Evolutionary conservation across 805 yeast species (phyloP), one percentile per base, ranked within the genome.

Genomic region (Lachancea quebecensis): DNA sequence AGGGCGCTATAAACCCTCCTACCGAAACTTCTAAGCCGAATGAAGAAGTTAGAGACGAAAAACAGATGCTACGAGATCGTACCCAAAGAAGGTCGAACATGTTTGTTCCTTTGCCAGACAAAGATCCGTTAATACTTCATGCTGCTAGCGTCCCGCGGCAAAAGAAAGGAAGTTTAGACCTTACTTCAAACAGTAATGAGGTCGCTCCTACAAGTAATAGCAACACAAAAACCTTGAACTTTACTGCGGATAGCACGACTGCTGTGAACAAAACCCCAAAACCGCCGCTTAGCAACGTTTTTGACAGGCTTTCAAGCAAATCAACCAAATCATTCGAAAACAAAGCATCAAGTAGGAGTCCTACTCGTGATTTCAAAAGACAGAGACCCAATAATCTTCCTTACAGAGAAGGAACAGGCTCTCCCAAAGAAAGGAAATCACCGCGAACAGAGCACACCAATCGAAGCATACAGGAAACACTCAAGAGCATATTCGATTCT

Each of bases 51-150:
- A 32, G 16, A 34, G 34, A 25, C 5, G 38, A 40, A 12, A 25
- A 25, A 15, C 16, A n/a, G 29, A 18, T 27, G 21, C 30, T 44
- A 12, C 31, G 48, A 21, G 54, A 53, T 27, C 50, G 56, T 16
- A 49, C 57, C 8, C 58, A 58, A 39, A 49, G 65, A 39, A 55
- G 65, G 41, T 58, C 65, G 8, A 60, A 61, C 44, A 55, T 62
- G 61, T 64, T 61, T 50, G 59, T 60, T 9, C 68, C 68, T 4
- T 45, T 64, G 34, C 68, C 68, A 1, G 57, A 55, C 30, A 63
- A 63, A 44, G 64, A 61, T 48, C 67, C 66, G 15, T 44, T 64
- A 12, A 49, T 61, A 4, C 57, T 60, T 1, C 57, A 50, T 37
- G 48, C 50, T 14, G 14, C 38, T n/a, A 21, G 17, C 32, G 12